Evolutionary conservation across 2,329 filamentous ascomycete species (phyloP), one percentile per base, ranked within the genome.

Genomic region (Phialemonium atrogriseum): DNA sequence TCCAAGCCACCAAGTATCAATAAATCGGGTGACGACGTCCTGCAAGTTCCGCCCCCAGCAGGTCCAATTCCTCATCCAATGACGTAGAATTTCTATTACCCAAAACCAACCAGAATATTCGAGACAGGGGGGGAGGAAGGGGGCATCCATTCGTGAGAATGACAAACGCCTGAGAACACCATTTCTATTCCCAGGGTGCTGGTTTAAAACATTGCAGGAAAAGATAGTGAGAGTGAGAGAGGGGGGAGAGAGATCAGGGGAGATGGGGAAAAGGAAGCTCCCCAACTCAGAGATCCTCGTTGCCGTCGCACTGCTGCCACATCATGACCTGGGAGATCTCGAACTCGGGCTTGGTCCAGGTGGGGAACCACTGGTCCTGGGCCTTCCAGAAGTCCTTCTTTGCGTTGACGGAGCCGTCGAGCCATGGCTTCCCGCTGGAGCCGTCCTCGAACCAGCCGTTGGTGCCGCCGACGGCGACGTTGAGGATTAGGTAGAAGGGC

Each of bases 391-490:
- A 93, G 50, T 89, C 83, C 46, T 70, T 74, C 55, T 68, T 74
- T 7, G 84, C 83, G 9, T 71, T 79, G 2, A 65, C 54, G 31
- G 73, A 79, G 11, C 54, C 61, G 51, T 91, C 80, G 19, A 85
- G 66, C 85, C 85, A 93, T 2, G 85, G 85, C 65, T 93, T 93
- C 19, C 68, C 70, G 24, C 67, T 68, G 43, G 69, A 62, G 13
- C 77, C 75, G 51, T 93, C 84, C 48, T 80, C 63, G 49, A 91
- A 93, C 84, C 84, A 93, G 22, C 84, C 84, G 43, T 87, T 88
- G 14, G 79, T 85, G 30, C 77, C 76, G 18, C 84, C 84, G 7
- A 88, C 82, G 9, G 77, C 82, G 4, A 88, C 64, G 48, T 84
- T 84, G 35, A 89, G 52, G 43, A 87, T 80, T 27, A 89, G 68